These are phyloP conservation scores for Cyberlindnera veronae DNA, from an alignment of 805 yeast species.

Conservation along the genomic window DNA sequence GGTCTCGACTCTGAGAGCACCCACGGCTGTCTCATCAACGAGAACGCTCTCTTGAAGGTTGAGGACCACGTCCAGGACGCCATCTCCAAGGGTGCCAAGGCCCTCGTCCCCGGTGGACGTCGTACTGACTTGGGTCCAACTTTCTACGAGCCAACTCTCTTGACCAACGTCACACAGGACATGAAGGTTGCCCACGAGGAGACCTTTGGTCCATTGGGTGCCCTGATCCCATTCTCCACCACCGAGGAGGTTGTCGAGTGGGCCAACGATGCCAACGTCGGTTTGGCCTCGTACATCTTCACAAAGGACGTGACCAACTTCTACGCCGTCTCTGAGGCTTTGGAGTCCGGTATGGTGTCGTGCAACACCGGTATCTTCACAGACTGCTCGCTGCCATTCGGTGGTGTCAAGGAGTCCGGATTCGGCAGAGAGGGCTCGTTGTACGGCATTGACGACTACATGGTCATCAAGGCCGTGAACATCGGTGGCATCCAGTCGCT, in stretches of 20 bases:
- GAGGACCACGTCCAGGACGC: constrained; percentile 55
- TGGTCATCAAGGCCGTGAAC: constrained; percentile 47
- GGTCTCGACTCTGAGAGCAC: constrained; percentile 50
- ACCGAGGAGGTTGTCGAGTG: constrained; percentile 48
- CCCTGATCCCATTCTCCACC: constrained; percentile 51
- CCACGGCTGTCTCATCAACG: constrained; percentile 56
- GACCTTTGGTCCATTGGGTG: constrained; percentile 65
- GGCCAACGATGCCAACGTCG: constrained; percentile 54
- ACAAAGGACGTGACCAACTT: constrained; percentile 48
- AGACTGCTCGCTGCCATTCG: constrained; percentile 54
- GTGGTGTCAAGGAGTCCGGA: constrained; percentile 66
- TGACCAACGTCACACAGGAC: constrained; percentile 47
- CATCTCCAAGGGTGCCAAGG: constrained; percentile 48
- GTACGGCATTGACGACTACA: constrained; percentile 60
- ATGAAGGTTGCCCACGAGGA: constrained; percentile 53
- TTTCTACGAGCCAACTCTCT: constrained; percentile 53
- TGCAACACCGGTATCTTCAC: constrained; percentile 58
- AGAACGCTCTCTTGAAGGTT: constrained; percentile 48
- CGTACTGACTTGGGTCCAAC: constrained; percentile 45
- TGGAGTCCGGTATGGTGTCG: constrained; percentile 65
- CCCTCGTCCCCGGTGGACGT: constrained; percentile 50
- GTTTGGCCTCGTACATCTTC: constrained; percentile 59
- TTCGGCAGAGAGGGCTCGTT: constrained; percentile 69
- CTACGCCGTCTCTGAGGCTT: constrained; percentile 49
- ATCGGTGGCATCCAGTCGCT: constrained; percentile 13